Conservation (phyloP, 768 basidiomycete genomes). For the Cystofilobasidium ferigula region DNA sequence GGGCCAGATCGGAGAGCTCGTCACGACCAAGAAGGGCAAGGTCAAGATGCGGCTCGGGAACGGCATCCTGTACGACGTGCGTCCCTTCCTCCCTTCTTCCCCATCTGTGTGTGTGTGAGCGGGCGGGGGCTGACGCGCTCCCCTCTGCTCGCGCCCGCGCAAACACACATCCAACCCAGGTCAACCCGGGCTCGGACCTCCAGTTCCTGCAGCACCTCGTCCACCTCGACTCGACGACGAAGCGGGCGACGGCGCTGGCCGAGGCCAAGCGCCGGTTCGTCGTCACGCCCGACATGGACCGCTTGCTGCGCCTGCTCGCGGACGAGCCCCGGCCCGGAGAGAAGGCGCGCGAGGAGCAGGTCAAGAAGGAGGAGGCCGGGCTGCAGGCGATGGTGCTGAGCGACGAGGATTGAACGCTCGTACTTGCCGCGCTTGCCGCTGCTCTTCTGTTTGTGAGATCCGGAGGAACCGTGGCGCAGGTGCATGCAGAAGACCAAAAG, state of each 20-base stretch:
- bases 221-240: constrained; percentile 19
- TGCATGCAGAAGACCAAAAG: no score
- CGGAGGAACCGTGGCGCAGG: no score
- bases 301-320: constrained; percentile 6
- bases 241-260: constrained; percentile 13
- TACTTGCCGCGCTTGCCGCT: no score
- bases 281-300: constrained; percentile 25
- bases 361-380: constrained; percentile 4
- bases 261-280: constrained; percentile 20
- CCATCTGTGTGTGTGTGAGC: constrained; percentile 8
- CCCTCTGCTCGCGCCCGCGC: neutral
- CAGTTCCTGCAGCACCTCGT: constrained; percentile 26
- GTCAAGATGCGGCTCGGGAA: constrained; percentile 26
- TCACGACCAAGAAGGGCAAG: constrained; percentile 21
- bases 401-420: constrained; percentile 4
- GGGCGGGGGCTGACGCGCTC: neutral
- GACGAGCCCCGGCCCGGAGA: neutral
- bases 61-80: constrained; percentile 24
- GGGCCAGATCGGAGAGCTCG: constrained; percentile 24
- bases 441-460: no score
- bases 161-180: neutral
- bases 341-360: neutral
- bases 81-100: neutral
- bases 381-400: neutral
- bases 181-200: constrained; percentile 24